Conservation (phyloP, 2,329 filamentous ascomycete species). For the Dryadomyces sulphureus region DNA sequence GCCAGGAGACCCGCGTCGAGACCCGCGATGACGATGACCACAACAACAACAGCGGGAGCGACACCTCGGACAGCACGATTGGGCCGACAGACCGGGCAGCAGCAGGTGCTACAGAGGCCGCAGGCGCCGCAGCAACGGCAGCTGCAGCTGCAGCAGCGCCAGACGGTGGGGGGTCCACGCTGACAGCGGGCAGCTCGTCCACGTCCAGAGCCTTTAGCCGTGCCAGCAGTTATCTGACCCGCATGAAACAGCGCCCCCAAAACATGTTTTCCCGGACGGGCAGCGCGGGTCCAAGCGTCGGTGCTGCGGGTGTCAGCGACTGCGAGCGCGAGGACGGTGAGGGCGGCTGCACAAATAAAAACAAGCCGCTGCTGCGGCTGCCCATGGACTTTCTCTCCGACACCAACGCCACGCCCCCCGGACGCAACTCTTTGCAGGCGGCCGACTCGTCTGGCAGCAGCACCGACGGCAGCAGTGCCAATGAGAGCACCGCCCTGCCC, state of each 20-base stretch:
- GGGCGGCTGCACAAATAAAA: neutral
- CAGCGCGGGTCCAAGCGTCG: neutral
- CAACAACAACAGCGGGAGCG: constrained; percentile 2
- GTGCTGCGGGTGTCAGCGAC: neutral
- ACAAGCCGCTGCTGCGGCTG: neutral
- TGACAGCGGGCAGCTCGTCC: constrained; percentile 4
- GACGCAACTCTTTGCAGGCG: constrained; percentile 13
- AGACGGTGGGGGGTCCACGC: neutral
- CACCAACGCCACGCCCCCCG: neutral
- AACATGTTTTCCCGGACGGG: constrained; percentile 25
- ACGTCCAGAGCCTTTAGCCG: constrained; percentile 25
- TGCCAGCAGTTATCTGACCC: constrained; percentile 34
- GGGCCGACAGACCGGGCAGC: neutral
- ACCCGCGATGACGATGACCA: too few relatives aligned
- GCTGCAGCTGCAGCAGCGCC: neutral
- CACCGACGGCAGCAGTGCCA: constrained; percentile 13
- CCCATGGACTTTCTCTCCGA: neutral
- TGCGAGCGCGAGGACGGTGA: neutral
- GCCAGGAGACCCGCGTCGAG: constrained; percentile 12
- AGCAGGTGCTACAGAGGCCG: neutral
- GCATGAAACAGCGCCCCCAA: constrained; percentile 32
- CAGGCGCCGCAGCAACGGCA: neutral
- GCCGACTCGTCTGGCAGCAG: constrained; percentile 13
- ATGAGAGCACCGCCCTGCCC: constrained; percentile 10
- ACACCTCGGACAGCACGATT: constrained; percentile 1